These are phyloP conservation scores for Apostasia shenzhenica DNA, from an alignment of 106 monocot species.

Conservation along the genomic window DNA sequence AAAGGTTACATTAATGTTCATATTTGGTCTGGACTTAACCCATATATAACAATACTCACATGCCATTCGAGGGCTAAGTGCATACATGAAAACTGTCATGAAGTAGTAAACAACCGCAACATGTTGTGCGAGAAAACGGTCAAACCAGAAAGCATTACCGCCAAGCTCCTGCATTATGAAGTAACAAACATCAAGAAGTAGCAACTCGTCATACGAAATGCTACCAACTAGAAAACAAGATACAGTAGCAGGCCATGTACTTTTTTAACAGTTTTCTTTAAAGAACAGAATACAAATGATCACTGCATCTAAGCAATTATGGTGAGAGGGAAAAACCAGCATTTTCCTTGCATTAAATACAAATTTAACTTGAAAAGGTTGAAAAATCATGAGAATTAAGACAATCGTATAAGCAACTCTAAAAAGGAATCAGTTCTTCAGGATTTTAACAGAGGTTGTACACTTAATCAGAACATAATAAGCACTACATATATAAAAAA, in stretches of 20 bases:
- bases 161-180: slow-evolving; percentile 72
- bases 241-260: neutral
- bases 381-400: too few relatives aligned
- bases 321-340: too few relatives aligned
- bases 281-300: neutral
- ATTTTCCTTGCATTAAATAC: too few relatives aligned
- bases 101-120: slow-evolving; percentile 92
- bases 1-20: too few relatives aligned
- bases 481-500: neutral
- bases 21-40: too few relatives aligned
- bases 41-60: slow-evolving; percentile 44
- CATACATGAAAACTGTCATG: slow-evolving; percentile 87
- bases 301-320: too few relatives aligned
- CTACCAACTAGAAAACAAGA: too few relatives aligned
- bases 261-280: neutral
- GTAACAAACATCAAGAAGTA: neutral
- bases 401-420: too few relatives aligned
- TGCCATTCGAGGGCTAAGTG: slow-evolving; percentile 97
- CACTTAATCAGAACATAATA: neutral
- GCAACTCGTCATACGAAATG: neutral
- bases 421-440: too few relatives aligned
- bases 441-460: neutral
- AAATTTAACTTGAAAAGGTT: too few relatives aligned
- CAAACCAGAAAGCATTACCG: slow-evolving; percentile 81
- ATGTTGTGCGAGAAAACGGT: slow-evolving; percentile 79